Evolutionary conservation across 2,329 filamentous ascomycete genomes (phyloP).

Genomic region (Cladosporium sp.): DNA sequence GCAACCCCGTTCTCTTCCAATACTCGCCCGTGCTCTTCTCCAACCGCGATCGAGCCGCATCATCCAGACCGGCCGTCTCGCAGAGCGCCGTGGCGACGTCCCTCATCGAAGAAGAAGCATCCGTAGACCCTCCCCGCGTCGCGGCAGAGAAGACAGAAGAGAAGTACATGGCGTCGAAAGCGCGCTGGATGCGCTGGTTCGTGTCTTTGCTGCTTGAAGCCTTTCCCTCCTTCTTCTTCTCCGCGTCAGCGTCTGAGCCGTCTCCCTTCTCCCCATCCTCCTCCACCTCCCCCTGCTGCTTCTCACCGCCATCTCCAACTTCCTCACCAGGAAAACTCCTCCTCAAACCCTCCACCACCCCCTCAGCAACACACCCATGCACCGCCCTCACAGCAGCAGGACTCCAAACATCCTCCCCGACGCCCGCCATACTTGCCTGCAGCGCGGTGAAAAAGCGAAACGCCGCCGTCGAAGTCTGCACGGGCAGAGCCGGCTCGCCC

Average conservation of each 20-base stretch:
- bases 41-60: slow-evolving; percentile 50
- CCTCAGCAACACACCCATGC: slow-evolving; percentile 53
- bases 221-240: slow-evolving; percentile 15
- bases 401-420: slow-evolving; percentile 80
- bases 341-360: slow-evolving; percentile 47
- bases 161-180: slow-evolving; percentile 44
- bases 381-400: slow-evolving; percentile 59
- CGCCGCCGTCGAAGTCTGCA: slow-evolving; percentile 69
- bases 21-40: slow-evolving; percentile 66
- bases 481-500: slow-evolving; percentile 65
- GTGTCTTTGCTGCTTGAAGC: background rate
- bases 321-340: slow-evolving; percentile 12
- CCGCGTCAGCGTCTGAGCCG: slow-evolving; percentile 12
- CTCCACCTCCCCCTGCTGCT: slow-evolving; percentile 18
- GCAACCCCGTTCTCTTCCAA: slow-evolving; percentile 74
- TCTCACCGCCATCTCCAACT: slow-evolving; percentile 7
- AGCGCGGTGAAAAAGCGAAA: slow-evolving; percentile 70
- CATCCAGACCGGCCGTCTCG: slow-evolving; percentile 33
- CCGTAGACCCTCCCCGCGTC: background rate
- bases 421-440: slow-evolving; percentile 61
- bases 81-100: background rate
- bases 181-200: slow-evolving; percentile 32
- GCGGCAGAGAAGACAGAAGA: slow-evolving; percentile 13
- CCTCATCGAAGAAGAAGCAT: too few species aligned
- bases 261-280: slow-evolving; percentile 14